Evolutionary conservation across 148 eudicot species (phyloP).

Genomic region (Chenopodium suecicum): DNA sequence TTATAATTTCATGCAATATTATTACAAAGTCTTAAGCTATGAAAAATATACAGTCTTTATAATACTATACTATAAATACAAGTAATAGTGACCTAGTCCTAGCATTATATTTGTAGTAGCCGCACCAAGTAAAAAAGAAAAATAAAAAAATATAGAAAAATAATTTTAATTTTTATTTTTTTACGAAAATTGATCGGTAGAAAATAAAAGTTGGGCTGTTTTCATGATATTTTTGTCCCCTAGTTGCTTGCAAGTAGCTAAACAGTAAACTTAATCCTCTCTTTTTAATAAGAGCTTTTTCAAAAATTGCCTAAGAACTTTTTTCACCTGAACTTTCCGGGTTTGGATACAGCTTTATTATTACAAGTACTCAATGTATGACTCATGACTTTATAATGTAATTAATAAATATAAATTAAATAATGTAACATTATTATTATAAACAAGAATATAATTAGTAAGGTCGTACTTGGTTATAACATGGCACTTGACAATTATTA

Average conservation of each 20-base stretch:
- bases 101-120: neutral
- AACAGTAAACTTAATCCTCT: neutral
- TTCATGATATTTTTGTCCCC: conserved; percentile 11
- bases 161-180: too few species aligned
- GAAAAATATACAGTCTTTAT: neutral
- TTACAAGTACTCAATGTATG: conserved; percentile 8
- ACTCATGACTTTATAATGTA: neutral
- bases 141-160: neutral
- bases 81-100: neutral
- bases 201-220: conserved; percentile 12
- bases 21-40: neutral
- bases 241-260: conserved; percentile 14
- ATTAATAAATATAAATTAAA: neutral
- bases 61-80: conserved; percentile 5
- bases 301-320: neutral
- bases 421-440: neutral
- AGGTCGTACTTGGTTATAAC: neutral
- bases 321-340: conserved; percentile 15
- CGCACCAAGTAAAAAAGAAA: neutral
- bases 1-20: neutral
- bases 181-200: neutral
- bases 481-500: neutral
- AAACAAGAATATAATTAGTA: neutral
- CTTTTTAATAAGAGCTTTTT: neutral
- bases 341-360: conserved; percentile 6